Base-by-base conservation (phyloP, 2,329 filamentous ascomycete genomes). In the Verticillium dahliae region DNA sequence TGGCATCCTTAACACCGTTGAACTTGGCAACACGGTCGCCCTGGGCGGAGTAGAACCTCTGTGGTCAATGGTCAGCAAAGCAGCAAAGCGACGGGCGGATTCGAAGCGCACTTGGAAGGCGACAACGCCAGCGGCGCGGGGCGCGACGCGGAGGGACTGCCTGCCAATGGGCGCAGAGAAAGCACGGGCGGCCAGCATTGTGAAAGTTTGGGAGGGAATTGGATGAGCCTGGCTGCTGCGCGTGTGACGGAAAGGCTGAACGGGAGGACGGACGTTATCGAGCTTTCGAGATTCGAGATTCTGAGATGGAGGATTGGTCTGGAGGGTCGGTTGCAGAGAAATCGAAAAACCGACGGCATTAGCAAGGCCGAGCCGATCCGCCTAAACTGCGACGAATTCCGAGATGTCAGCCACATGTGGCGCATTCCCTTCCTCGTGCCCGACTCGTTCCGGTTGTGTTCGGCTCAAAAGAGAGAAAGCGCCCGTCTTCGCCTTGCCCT, bases 11-110 rank as follows among this genome's bases (percentile, higher is more conserved):
- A 75, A 86, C 84, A 70, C 94, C 95, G 73, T 91, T 89, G 83
- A 97, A 99, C 82, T 95, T 91, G 77, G 93, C 95, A 71, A 98
- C 92, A 71, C 85, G 85, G 52, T 90, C 86, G 64, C 84, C 78
- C 64, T 78, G 76, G 74, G 81, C 85, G 74, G 85, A 86, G 81
- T 89, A 93, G 78, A 77, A 85, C 74, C 86, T 80, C 74, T 78
- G 76, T 75, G 39, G 34, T 55, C 14, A 34, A 58, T 33, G 56
- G 35, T 35, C 58, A 58, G 62, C 60, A 62, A 56, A 63, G 61
- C 62, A 13, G 62, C 56, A 69, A 62, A 57, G 58, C 14, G 56
- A 18, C 9, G 22, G 35, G 45, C 45, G 45, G 45, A 27, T 52
- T 52, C 45, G 45, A 52, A 52, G 22, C 81, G 74, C 77, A 90